Percentiles rank a stretch among this genome's conserved stretches.
phyloP scores from a whole-genome alignment of 192 early-diverging fungal genomes.

The Backusella australiensis region DNA sequence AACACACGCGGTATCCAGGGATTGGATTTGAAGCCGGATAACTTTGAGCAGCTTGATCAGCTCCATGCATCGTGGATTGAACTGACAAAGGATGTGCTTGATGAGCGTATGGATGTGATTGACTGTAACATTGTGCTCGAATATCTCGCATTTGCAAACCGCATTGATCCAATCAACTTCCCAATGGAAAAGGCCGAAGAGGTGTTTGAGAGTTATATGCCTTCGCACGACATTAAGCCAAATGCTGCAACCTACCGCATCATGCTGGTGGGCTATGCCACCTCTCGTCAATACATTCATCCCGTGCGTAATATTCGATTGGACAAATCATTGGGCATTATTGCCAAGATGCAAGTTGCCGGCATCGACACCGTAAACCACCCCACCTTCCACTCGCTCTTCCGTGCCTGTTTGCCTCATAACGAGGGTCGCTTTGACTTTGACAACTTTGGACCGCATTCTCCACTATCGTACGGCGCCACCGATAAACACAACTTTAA shows the following conservation, averaged over 20 bases:
- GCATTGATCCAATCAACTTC: conserved; percentile 21
- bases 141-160: conserved; percentile 30
- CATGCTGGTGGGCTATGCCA: conserved; percentile 30
- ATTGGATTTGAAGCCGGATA: not conserved
- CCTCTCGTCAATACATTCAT: conserved; percentile 26
- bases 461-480: conserved; percentile 1
- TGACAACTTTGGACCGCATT: conserved; percentile 23
- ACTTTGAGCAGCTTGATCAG: not conserved
- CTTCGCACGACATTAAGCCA: conserved; percentile 21
- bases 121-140: conserved; percentile 27
- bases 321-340: conserved; percentile 25
- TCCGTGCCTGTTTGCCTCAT: conserved; percentile 36
- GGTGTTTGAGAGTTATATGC: conserved; percentile 27
- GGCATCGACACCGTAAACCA: conserved; percentile 21
- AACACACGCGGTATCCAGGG: conserved; percentile 8
- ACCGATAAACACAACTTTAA: not conserved
- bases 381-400: conserved; percentile 27
- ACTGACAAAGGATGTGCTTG: conserved; percentile 8
- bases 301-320: conserved; percentile 18
- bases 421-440: conserved; percentile 7
- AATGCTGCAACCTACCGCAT: conserved; percentile 17
- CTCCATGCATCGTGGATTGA: conserved; percentile 17
- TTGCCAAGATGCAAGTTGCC: conserved; percentile 23
- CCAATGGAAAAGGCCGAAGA: conserved; percentile 27
- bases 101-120: conserved; percentile 14